A percentile compares a stretch with the other conserved stretches of the same genome.
Evolutionary conservation across 768 basidiomycete species (phyloP).

Genomic region (Boletus rex-veris): DNA sequence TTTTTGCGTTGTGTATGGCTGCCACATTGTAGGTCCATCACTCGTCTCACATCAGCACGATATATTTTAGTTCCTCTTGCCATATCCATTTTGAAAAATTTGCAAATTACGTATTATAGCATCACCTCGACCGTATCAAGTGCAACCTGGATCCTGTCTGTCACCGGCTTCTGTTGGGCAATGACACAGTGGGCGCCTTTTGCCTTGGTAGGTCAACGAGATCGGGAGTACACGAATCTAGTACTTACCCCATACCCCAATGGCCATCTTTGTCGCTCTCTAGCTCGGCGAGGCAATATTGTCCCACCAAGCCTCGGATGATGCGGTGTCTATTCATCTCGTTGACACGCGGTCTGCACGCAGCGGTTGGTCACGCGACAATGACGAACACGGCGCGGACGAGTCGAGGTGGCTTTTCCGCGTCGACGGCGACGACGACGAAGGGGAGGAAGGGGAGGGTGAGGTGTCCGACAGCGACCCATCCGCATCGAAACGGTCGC

Average conservation of each 20-base stretch:
- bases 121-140: constrained; percentile 66
- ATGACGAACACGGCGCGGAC: constrained; percentile 14
- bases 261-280: neutral
- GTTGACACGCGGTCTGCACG: constrained; percentile 33
- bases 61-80: constrained; percentile 1
- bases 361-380: constrained; percentile 4
- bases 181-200: constrained; percentile 92
- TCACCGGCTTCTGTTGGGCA: constrained; percentile 92
- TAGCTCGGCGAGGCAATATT: constrained; percentile 86
- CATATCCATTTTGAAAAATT: constrained; percentile 6
- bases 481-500: neutral
- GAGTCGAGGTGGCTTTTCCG: constrained; percentile 25
- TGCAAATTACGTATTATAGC: constrained; percentile 36
- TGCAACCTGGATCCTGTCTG: constrained; percentile 70
- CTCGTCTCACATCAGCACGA: constrained; percentile 9
- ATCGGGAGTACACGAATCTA: neutral
- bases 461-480: neutral
- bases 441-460: constrained; percentile 16
- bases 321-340: constrained; percentile 37
- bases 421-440: constrained; percentile 25
- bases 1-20: constrained; percentile 77
- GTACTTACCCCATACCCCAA: constrained; percentile 19
- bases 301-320: constrained; percentile 47
- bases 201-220: constrained; percentile 57
- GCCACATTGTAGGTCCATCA: constrained; percentile 68